Evolutionary conservation across 2,329 filamentous ascomycete genomes (phyloP).

Genomic region (Botrytis hyacinthi): DNA sequence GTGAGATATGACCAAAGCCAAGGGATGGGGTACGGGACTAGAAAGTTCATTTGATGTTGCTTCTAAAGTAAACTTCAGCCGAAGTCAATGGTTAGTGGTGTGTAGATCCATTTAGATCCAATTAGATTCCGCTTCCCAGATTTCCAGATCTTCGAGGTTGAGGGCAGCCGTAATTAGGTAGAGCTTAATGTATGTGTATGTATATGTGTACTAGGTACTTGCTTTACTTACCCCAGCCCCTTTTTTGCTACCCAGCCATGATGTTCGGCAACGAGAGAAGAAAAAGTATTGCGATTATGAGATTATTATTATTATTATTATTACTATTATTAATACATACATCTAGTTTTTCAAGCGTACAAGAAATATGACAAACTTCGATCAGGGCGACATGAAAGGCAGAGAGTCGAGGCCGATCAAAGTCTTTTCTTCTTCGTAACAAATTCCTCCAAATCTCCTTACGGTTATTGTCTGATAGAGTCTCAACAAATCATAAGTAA

Average conservation of each 20-base stretch:
- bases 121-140: not conserved
- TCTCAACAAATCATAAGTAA: not conserved
- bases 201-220: not conserved
- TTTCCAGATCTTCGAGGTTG: conserved; percentile 3
- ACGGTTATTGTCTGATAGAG: not conserved
- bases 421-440: not conserved
- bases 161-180: not conserved
- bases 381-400: not conserved
- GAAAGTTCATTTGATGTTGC: conserved; percentile 11
- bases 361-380: not conserved
- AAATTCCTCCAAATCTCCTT: not conserved
- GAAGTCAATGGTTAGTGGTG: not conserved
- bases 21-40: not conserved
- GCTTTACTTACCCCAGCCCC: not conserved
- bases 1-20: conserved; percentile 10
- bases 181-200: not conserved
- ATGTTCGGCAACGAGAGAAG: conserved; percentile 2
- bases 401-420: conserved; percentile 5
- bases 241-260: not conserved
- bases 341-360: not conserved
- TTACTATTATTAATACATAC: not conserved
- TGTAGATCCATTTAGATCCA: conserved; percentile 5
- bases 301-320: no score
- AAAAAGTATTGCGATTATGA: not conserved
- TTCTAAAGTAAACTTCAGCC: conserved; percentile 7